Evolutionary conservation across 2,329 filamentous ascomycete species (phyloP).

Genomic region (Nakataea oryzae): DNA sequence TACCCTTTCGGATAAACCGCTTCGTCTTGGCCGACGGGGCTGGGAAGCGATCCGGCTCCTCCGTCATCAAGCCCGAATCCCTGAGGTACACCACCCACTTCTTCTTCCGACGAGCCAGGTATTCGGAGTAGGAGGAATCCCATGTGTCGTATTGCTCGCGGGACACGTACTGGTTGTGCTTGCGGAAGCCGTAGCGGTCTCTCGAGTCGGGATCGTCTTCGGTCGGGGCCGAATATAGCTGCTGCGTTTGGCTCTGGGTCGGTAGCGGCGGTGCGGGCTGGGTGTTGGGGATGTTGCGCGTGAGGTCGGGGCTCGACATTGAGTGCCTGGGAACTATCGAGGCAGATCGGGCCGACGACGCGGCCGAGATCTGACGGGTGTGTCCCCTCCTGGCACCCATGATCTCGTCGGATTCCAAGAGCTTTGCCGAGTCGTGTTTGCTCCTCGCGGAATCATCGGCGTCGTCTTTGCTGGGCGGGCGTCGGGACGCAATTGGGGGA

Average conservation of each 20-base stretch:
- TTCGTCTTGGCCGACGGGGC: slow-evolving; percentile 74
- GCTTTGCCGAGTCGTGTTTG: slow-evolving; percentile 42
- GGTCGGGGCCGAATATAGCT: slow-evolving; percentile 19
- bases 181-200: slow-evolving; percentile 89
- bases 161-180: slow-evolving; percentile 69
- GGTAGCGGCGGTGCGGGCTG: not conserved
- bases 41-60: slow-evolving; percentile 67
- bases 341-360: not conserved
- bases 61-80: slow-evolving; percentile 63
- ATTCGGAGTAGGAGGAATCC: slow-evolving; percentile 64
- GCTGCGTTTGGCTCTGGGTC: not conserved
- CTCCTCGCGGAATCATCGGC: slow-evolving; percentile 16
- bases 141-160: slow-evolving; percentile 72
- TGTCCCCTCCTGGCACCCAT: not conserved
- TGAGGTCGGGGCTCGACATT: slow-evolving; percentile 2
- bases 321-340: not conserved
- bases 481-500: not conserved
- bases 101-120: slow-evolving; percentile 61
- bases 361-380: not conserved
- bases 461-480: slow-evolving; percentile 8
- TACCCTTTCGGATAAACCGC: slow-evolving; percentile 83
- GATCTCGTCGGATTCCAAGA: slow-evolving; percentile 22
- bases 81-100: slow-evolving; percentile 78
- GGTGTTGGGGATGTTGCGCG: not conserved
- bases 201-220: slow-evolving; percentile 42